Evolutionary conservation across 352 stramenopile species (phyloP).

Genomic region (Globisporangium cylindrosporum): DNA sequence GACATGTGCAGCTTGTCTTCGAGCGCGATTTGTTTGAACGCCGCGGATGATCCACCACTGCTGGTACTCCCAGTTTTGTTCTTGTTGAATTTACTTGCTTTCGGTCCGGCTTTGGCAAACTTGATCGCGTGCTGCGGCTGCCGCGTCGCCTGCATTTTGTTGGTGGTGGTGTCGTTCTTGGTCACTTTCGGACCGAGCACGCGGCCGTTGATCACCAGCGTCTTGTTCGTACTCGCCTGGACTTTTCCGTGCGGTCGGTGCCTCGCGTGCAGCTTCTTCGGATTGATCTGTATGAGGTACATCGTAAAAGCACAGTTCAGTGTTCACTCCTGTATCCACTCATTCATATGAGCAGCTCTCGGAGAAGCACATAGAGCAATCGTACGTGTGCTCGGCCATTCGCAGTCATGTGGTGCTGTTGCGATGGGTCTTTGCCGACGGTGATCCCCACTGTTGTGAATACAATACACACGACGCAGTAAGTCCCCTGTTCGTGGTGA

Average conservation of each 20-base stretch:
- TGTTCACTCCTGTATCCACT: not conserved
- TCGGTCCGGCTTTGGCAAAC: conserved; percentile 13
- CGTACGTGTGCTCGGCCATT: conserved; percentile 14
- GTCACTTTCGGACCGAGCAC: conserved; percentile 53
- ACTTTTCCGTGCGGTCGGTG: conserved; percentile 53
- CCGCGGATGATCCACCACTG: not conserved
- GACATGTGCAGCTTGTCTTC: conserved; percentile 66
- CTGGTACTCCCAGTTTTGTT: not conserved
- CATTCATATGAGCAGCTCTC: not conserved
- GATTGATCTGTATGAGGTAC: conserved; percentile 20
- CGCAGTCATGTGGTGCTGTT: conserved; percentile 14
- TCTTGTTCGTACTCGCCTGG: conserved; percentile 26
- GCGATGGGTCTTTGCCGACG: conserved; percentile 11
- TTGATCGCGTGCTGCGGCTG: conserved; percentile 26
- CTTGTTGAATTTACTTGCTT: conserved; percentile 11
- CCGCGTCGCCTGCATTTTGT: conserved; percentile 27
- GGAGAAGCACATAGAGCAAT: not conserved
- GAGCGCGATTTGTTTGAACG: conserved; percentile 34
- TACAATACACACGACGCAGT: not conserved
- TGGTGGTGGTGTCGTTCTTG: conserved; percentile 16
- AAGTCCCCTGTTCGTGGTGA: not conserved
- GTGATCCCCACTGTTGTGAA: conserved; percentile 23
- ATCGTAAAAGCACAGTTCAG: not conserved
- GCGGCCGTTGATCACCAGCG: conserved; percentile 58
- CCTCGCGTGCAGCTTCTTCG: conserved; percentile 46